Evolutionary conservation across 2,329 filamentous ascomycete species (phyloP).

Genomic region (Dichotomopilus funicola): DNA sequence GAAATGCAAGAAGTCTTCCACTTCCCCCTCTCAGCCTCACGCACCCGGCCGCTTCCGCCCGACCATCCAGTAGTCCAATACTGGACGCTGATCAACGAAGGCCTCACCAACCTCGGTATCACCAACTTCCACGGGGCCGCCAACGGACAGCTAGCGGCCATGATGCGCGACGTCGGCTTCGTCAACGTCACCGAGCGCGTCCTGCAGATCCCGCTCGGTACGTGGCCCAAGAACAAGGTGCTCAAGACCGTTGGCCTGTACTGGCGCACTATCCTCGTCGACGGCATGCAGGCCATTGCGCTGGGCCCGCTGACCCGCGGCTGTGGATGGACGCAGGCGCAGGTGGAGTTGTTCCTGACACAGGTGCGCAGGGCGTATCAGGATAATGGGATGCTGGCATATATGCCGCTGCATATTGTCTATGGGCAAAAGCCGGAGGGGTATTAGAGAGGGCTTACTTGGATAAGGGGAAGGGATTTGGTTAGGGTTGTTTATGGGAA

Average conservation of each 20-base stretch:
- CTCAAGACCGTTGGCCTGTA: conserved; percentile 38
- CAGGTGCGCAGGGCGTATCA: conserved; percentile 33
- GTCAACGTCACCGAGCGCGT: conserved; percentile 36
- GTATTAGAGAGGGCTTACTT: not conserved
- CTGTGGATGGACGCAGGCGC: conserved; percentile 32
- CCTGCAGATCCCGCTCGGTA: conserved; percentile 41
- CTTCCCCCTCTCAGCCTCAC: conserved; percentile 37
- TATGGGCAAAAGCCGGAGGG: conserved; percentile 47
- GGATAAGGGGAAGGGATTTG: not conserved
- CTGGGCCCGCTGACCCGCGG: conserved; percentile 34
- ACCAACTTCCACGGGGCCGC: conserved; percentile 31
- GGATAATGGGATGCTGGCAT: conserved; percentile 35
- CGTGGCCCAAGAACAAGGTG: conserved; percentile 40
- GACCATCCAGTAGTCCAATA: conserved; percentile 37
- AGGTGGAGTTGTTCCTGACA: conserved; percentile 32
- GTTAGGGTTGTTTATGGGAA: not conserved
- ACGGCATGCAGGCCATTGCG: conserved; percentile 37
- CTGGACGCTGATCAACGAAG: conserved; percentile 28
- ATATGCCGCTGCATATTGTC: conserved; percentile 51
- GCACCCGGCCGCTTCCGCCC: conserved; percentile 35
- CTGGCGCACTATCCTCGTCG: conserved; percentile 37
- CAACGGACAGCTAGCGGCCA: conserved; percentile 29
- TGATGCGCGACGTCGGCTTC: conserved; percentile 39
- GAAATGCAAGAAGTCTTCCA: conserved; percentile 44
- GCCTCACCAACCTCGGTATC: conserved; percentile 34